Base-by-base conservation (phyloP, 306 rosid genomes). In the Prosopis cineraria region DNA sequence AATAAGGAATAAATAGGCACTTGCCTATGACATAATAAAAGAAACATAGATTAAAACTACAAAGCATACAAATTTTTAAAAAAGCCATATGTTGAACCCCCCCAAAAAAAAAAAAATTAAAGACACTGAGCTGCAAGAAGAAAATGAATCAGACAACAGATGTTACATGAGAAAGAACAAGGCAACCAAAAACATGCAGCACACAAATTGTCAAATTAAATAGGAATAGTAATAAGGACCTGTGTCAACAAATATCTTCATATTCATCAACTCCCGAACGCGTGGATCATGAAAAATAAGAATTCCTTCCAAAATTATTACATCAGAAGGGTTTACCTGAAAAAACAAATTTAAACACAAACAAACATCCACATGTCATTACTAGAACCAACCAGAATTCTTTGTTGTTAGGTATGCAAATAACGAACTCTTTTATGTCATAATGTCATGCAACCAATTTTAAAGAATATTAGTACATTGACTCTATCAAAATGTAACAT, bases 221-320 rank as follows among this genome's bases (percentile, higher is more conserved):
- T 19, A 31, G 69, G 76, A 77, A 74, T 52, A 69, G 31, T 63
- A 39, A 83, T 64, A 78, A 73, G 89, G 94, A 96, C 99, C 99
- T 96, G 99, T 96, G 85, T 96, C 99, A 34, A 96, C 99, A 91
- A 96, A 96, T 86, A 96, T 96, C 93, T 96, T 96, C 99, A 96
- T 96, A 79, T 91, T 93, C 98, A 93, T 90, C 93, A 93, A 84
- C 77, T 87, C 93, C 37, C 99, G 92, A 8, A 96, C 89, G 39
- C 94, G 93, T 17, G 97, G 94, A 75, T 96, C 99, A 84, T 93
- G 99, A 85, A 96, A 96, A 75, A 91, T 78, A 76, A 96, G 99
- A 81, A 96, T 96, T 77, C 99, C 99, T 88, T 93, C 99, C 92
- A 96, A 89, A 83, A 96, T 84, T 68, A 93, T 91, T 70, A 96